These are phyloP conservation scores for Wallacemonas rigidus DNA, from an alignment of 208 protist species.

Conservation along the genomic window DNA sequence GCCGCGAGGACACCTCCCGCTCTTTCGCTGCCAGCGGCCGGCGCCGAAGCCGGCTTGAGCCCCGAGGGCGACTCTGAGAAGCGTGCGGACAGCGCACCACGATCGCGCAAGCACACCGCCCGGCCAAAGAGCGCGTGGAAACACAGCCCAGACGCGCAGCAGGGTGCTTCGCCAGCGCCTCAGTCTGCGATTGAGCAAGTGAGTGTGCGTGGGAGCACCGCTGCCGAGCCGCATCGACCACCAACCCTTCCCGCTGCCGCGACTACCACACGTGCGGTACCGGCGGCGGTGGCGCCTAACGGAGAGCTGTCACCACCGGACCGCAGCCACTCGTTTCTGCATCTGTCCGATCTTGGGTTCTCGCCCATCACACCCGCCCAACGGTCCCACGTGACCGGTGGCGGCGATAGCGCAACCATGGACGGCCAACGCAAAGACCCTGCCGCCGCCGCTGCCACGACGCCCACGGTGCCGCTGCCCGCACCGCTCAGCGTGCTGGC, in stretches of 20 bases:
- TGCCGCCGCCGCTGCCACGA: neutral
- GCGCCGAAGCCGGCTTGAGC: too few species aligned
- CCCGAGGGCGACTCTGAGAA: neutral
- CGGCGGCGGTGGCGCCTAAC: neutral
- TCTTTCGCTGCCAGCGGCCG: too few species aligned
- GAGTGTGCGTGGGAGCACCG: neutral
- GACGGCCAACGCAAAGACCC: neutral
- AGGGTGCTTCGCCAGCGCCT: neutral
- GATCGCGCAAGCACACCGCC: slow-evolving; percentile 5
- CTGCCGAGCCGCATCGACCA: neutral
- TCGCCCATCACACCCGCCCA: slow-evolving; percentile 6
- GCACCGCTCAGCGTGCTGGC: neutral
- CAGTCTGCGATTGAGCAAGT: neutral
- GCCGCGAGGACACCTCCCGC: too few species aligned
- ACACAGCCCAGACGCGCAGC: neutral
- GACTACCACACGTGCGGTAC: neutral
- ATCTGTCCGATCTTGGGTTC: slow-evolving; percentile 13
- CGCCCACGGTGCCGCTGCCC: neutral
- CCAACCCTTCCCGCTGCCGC: neutral
- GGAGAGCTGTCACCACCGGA: neutral
- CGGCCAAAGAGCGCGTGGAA: slow-evolving; percentile 15
- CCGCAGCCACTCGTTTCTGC: slow-evolving; percentile 7
- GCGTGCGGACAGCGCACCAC: neutral
- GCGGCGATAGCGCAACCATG: neutral
- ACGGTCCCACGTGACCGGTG: neutral